Conservation (phyloP, 306 rosid species). For the Vigna angularis region DNA sequence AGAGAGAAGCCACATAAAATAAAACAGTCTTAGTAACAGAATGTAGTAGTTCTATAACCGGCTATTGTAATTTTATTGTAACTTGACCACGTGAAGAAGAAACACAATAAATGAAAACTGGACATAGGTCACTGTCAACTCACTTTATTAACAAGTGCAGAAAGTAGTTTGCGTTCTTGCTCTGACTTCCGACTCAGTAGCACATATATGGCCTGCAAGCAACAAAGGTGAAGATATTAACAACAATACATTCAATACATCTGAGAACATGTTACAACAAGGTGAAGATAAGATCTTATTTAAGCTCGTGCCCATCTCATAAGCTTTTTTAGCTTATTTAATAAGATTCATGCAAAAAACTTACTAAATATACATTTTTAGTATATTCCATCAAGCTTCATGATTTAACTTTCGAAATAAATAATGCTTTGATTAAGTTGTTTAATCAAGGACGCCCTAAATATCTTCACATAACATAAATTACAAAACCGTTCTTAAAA, state of each 20-base stretch:
- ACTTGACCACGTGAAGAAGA: constrained; percentile 1
- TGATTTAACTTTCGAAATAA: not conserved
- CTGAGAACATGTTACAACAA: not conserved
- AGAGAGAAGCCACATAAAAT: constrained; percentile 4
- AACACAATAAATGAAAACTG: constrained; percentile 17
- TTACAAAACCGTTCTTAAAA: not conserved
- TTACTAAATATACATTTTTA: not conserved
- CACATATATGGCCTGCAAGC: constrained; percentile 69
- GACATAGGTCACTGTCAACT: constrained; percentile 46
- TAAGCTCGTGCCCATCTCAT: too few relatives aligned
- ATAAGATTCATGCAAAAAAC: too few relatives aligned
- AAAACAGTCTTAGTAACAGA: constrained; percentile 6
- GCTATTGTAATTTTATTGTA: not conserved
- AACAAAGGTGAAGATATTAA: constrained; percentile 1
- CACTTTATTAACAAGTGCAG: constrained; percentile 94
- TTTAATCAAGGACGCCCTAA: not conserved
- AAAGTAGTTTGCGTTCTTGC: constrained; percentile 88
- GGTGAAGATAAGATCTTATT: too few relatives aligned
- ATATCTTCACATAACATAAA: constrained; percentile 21
- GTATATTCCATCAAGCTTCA: constrained; percentile 3
- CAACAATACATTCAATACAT: not conserved
- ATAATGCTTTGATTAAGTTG: not conserved
- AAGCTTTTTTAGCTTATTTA: too few relatives aligned
- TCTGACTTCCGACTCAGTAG: constrained; percentile 94
- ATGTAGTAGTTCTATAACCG: constrained; percentile 19